Evolutionary conservation across 75 land plant genomes (phyloP).

Genomic region (Azolla pinnata): DNA sequence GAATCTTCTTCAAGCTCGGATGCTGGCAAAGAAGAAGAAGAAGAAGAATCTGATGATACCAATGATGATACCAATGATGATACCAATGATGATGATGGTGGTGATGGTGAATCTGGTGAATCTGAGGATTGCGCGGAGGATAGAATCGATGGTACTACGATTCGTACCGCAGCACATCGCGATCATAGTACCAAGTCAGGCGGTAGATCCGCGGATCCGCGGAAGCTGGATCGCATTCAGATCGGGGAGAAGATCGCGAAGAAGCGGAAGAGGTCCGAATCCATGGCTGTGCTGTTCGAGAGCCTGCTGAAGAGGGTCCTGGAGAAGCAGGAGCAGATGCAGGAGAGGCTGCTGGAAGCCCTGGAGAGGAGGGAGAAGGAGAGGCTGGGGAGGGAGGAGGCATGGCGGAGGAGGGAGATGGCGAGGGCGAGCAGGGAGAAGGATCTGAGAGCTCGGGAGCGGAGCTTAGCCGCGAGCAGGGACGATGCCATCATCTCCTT

Average conservation of each 20-base stretch:
- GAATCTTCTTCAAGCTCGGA: no score
- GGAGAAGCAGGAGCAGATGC: constrained; percentile 42
- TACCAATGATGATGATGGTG: background rate
- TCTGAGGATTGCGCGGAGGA: no score
- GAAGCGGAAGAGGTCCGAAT: constrained; percentile 11
- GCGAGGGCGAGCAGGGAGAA: constrained; percentile 30
- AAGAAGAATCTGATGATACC: constrained; percentile 15
- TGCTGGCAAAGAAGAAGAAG: constrained; percentile 8
- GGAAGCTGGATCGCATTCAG: no score
- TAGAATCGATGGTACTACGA: no score
- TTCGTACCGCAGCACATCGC: no score
- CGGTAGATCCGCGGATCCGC: no score
- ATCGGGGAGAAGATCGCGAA: no score
- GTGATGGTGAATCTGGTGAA: no score
- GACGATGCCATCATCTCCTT: constrained; percentile 40
- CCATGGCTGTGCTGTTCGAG: constrained; percentile 27
- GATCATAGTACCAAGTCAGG: no score
- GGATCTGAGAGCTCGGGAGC: constrained; percentile 36
- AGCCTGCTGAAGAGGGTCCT: constrained; percentile 25
- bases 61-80: background rate
- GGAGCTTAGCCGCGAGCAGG: constrained; percentile 22
- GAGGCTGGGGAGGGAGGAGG: constrained; percentile 34
- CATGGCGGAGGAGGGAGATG: constrained; percentile 39
- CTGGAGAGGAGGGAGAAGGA: constrained; percentile 36
- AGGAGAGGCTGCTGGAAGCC: constrained; percentile 35